Conservation (phyloP, 352 stramenopile species). For the Phytophthora cactorum region DNA sequence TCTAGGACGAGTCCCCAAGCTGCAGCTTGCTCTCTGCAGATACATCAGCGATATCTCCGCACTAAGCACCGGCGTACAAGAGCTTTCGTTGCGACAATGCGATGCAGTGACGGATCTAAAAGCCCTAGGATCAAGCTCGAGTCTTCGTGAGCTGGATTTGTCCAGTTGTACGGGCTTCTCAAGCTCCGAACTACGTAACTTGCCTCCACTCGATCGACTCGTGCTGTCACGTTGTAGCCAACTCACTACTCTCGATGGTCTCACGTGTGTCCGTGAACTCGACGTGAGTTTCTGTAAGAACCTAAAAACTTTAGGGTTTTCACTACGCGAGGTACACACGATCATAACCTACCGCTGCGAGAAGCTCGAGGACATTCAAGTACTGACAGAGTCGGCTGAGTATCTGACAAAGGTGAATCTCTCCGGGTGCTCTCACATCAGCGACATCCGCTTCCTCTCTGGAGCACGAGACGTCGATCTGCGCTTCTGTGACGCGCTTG, state of each 20-base stretch:
- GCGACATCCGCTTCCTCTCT: constrained; percentile 49
- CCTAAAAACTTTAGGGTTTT: constrained; percentile 37
- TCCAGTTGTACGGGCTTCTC: constrained; percentile 57
- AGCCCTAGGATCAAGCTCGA: constrained; percentile 33
- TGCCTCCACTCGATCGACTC: constrained; percentile 50
- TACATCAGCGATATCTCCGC: constrained; percentile 59
- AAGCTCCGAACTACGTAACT: constrained; percentile 40
- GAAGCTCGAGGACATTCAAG: constrained; percentile 48
- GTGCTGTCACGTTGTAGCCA: constrained; percentile 62
- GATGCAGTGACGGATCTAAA: constrained; percentile 52
- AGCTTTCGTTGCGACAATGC: constrained; percentile 64
- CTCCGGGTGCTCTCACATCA: constrained; percentile 59
- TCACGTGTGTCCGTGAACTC: constrained; percentile 51
- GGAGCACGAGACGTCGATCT: constrained; percentile 55
- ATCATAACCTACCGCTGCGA: constrained; percentile 67
- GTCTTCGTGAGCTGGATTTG: constrained; percentile 60
- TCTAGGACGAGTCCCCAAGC: constrained; percentile 49
- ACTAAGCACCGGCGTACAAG: constrained; percentile 35
- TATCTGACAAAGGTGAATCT: constrained; percentile 50
- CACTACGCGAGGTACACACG: constrained; percentile 38
- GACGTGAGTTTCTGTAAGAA: constrained; percentile 80
- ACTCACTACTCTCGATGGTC: constrained; percentile 48
- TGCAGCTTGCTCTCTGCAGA: constrained; percentile 65
- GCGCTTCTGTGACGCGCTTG: constrained; percentile 70
- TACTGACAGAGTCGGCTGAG: constrained; percentile 26